Evolutionary conservation across 2,329 filamentous ascomycete genomes (phyloP), one percentile per base, ranked within the genome.

Genomic region (Talaromyces sp.): DNA sequence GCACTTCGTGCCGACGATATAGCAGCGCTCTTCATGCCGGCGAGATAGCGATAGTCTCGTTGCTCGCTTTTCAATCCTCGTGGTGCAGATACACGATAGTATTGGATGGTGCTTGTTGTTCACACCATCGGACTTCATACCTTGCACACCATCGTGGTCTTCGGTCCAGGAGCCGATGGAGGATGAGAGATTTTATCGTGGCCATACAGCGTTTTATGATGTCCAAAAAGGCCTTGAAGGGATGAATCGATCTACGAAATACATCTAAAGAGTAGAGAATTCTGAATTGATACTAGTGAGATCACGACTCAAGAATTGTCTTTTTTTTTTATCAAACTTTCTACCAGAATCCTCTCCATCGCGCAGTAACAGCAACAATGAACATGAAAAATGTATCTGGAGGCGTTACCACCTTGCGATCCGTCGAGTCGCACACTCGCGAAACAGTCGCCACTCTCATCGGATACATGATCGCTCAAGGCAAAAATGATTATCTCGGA

Each of bases 401-500:
- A 3, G 65, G 14, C 19, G n/a, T 22, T 3, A 37, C 13, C 16
- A 41, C 7, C 31, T 19, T 62, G 14, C 31, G 39, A 14, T 62
- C 60, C 35, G 60, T 72, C 19, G 66, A 71, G 41, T 52, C 64
- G 33, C 67, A 72, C 60, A 65, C 69, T 1, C 62, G 64, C 41
- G 41, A 62, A n/a, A 70, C 67, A 33, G 68, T 73, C 59, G 61
- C 65, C 14, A 68, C 67, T 45, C 68, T 75, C 11, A 73, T 74
- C 58, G 57, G 59, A 9, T 71, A 73, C 60, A 67, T 75, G 56
- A 43, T 68, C 37, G 68, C 67, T n/a, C 73, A 74, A 68, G 73
- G 72, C 6, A 66, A 73, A 24, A 64, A 64, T 14, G 72, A 73
- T 56, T 75, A 75, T 59, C 67, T 74, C 14, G 73, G 73, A 35